Conservation (phyloP, 768 basidiomycete species). For the Wakefieldia striispora region DNA sequence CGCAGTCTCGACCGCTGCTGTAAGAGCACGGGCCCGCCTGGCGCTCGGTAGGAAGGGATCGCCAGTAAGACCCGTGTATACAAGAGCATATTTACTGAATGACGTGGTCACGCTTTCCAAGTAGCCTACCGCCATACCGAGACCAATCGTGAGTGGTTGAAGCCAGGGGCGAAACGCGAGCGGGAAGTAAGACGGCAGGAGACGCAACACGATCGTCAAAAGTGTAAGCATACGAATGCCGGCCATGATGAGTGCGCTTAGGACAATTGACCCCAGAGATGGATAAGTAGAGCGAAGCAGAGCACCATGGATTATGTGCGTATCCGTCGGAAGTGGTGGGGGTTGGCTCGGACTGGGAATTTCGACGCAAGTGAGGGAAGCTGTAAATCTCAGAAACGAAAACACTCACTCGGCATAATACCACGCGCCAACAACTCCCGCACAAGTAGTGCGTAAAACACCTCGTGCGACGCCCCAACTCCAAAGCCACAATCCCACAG, state of each 20-base stretch:
- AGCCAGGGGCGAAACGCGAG: slow-evolving; percentile 41
- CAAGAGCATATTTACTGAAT: slow-evolving; percentile 62
- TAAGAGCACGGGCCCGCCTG: slow-evolving; percentile 54
- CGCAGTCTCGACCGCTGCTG: slow-evolving; percentile 51
- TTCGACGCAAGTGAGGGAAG: slow-evolving; percentile 3
- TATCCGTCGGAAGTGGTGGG: slow-evolving; percentile 49
- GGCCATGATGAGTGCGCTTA: slow-evolving; percentile 77
- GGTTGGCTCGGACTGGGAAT: slow-evolving; percentile 23
- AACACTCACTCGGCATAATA: slow-evolving; percentile 67
- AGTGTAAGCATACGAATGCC: slow-evolving; percentile 58
- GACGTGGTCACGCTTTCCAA: slow-evolving; percentile 47
- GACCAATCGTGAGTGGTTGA: slow-evolving; percentile 37
- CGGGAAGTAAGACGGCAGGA: slow-evolving; percentile 52
- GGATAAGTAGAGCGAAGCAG: slow-evolving; percentile 77
- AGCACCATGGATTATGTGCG: slow-evolving; percentile 74
- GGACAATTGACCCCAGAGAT: slow-evolving; percentile 75
- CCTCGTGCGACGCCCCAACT: slow-evolving; percentile 79
- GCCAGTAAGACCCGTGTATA: slow-evolving; percentile 76
- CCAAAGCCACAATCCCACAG: slow-evolving; percentile 63
- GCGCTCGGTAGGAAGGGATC: slow-evolving; percentile 63
- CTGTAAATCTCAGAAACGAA: background rate
- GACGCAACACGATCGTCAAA: slow-evolving; percentile 48
- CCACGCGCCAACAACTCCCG: slow-evolving; percentile 89
- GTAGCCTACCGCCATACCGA: slow-evolving; percentile 40
- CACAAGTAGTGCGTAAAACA: slow-evolving; percentile 68